A percentile compares a stretch with the other conserved stretches of the same genome.
These are phyloP conservation scores for Metschnikowia shivogae DNA, from an alignment of 805 yeast genomes.

Conservation along the genomic window DNA sequence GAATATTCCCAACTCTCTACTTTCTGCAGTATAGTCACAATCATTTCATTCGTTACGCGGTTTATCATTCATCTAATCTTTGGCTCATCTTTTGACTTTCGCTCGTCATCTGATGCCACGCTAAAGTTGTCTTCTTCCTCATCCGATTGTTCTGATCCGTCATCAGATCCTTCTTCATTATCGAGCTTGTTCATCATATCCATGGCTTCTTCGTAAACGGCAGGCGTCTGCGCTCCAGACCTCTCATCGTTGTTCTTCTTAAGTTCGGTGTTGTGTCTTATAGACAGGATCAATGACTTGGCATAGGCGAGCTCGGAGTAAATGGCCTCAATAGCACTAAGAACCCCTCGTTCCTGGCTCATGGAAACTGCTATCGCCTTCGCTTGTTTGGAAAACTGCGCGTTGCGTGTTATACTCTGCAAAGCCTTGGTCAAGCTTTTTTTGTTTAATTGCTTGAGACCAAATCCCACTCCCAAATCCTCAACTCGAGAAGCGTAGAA, in stretches of 20 bases:
- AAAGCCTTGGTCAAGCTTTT: constrained; percentile 64
- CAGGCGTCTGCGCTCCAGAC: constrained; percentile 29
- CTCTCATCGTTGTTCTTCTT: constrained; percentile 18
- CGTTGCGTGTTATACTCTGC: constrained; percentile 60
- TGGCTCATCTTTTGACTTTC: neutral
- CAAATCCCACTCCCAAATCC: constrained; percentile 82
- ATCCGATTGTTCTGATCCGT: constrained; percentile 3
- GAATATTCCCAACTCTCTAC: too few species aligned
- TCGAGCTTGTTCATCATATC: constrained; percentile 9
- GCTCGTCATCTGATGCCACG: neutral
- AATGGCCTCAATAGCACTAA: constrained; percentile 69
- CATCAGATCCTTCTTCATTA: constrained; percentile 4
- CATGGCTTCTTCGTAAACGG: constrained; percentile 17
- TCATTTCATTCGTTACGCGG: too few species aligned
- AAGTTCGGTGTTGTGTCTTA: constrained; percentile 35
- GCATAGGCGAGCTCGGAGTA: constrained; percentile 80
- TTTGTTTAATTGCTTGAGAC: constrained; percentile 62
- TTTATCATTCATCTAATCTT: too few species aligned
- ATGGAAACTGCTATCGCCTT: constrained; percentile 57
- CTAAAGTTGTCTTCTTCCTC: constrained; percentile 2
- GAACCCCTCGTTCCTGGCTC: constrained; percentile 74
- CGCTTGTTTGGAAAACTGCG: constrained; percentile 67
- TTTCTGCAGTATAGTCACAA: too few species aligned
- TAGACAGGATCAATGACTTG: constrained; percentile 47
- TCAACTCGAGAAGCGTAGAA: constrained; percentile 86